Base-by-base conservation (phyloP, 2,329 filamentous ascomycete genomes). In the Lachnellula hyalina region DNA sequence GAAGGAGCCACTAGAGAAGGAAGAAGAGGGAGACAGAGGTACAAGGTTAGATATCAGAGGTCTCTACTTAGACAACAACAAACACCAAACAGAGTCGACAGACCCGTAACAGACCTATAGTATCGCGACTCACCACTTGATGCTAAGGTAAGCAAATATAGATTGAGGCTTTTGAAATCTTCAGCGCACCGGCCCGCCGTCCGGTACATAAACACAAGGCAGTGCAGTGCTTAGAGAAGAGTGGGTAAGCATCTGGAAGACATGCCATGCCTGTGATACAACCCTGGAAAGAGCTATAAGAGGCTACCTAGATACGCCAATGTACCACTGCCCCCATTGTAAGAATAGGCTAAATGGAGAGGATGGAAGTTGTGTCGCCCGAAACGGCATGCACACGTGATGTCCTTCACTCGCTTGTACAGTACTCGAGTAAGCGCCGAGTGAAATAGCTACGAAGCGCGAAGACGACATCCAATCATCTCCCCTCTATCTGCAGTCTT, bases 391-490 rank as follows among this genome's bases (percentile, higher is more conserved):
- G 11, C 14, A 21, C 48, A 50, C 48, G 48, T 50, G 48, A 42
- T 17, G 12, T 41, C 32, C 19, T 40, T 44, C 21, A 19, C 34
- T 19, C 17, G 23, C 35, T 38, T 9, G 14, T 12, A n/a, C n/a
- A n/a, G n/a, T n/a, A n/a, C n/a, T n/a, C n/a, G n/a, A 32, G 23
- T 49, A 47, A 47, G 46, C 38, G 44, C 46, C 32, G 28, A 44
- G 19, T 23, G 28, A 32, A 9, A 11, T 32, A 11, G 9, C 9
- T 32, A 32, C 28, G 28, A 44, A 44, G 41, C 41, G 41, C 41
- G 41, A 17, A 5, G 17, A 53, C 21, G 40, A 53, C 38, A 56
- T 6, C 54, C 54, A 53, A 51, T 53, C 54, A 56, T 47, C 41
- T 38, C 40, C 42, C 46, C 51, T 50, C 21, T 28, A 47, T 47